phyloP scores from a whole-genome alignment of 768 basidiomycete species.

The Termitomyces sp. region DNA sequence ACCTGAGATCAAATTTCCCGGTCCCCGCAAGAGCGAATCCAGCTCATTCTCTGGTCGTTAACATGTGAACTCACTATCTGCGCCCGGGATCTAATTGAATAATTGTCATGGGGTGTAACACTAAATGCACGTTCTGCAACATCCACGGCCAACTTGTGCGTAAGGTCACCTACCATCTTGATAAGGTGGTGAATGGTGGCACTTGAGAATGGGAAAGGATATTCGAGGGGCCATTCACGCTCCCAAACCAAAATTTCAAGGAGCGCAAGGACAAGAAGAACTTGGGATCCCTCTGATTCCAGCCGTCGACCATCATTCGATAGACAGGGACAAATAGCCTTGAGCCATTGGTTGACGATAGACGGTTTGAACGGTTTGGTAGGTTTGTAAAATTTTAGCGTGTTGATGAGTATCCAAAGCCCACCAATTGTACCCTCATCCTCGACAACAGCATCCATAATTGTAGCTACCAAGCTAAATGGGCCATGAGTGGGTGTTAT shows the following conservation, averaged over 20 bases:
- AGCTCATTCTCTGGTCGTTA: too few relatives aligned
- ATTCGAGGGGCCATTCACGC: background rate
- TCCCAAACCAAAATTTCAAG: conserved; percentile 7
- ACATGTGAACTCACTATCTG: too few relatives aligned
- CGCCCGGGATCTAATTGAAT: background rate
- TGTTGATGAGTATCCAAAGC: background rate
- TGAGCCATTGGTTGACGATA: background rate
- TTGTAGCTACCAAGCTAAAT: background rate
- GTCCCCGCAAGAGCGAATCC: too few relatives aligned
- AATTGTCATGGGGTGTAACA: background rate
- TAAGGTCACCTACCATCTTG: background rate
- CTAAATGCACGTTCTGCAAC: conserved; percentile 3
- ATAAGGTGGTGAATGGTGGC: background rate
- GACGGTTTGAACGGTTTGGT: background rate
- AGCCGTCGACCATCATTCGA: background rate
- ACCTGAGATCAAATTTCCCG: too few relatives aligned
- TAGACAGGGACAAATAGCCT: conserved; percentile 3
- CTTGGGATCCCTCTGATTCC: conserved; percentile 1
- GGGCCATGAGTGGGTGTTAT: background rate
- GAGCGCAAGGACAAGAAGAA: conserved; percentile 3
- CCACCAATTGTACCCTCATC: background rate
- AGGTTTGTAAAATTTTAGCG: background rate
- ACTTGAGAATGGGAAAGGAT: background rate
- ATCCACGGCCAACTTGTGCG: background rate
- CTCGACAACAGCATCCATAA: background rate